Base-by-base conservation (phyloP, 2,329 filamentous ascomycete genomes). In the Albifimbria verrucaria region DNA sequence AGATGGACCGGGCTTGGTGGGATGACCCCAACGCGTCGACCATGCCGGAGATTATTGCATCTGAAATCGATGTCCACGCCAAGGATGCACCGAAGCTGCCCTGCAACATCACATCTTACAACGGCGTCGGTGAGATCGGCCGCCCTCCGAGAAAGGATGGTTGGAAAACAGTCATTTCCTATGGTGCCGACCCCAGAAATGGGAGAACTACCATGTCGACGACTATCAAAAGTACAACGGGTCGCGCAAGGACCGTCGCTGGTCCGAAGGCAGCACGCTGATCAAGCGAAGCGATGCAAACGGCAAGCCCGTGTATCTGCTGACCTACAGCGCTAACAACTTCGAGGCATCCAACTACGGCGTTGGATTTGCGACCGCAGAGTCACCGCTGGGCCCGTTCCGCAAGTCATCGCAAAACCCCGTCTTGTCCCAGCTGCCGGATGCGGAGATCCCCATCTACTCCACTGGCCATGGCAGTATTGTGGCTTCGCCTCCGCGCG, bases 331-430 rank as follows among this genome's bases (percentile, higher is more conserved):
- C 56, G 56, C 65, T 55, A 70, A 70, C 58, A 70, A 70, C 56
- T 70, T 57, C 23, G 68, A 70, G 51, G 66, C 68, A 3, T 68
- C 68, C n/a, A 69, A 69, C 49, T 71, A 71, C 20, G 68, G 68
- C 12, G 66, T 70, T 17, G 68, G 68, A 5, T 71, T 68, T 26
- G 67, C 68, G 1, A 68, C 65, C 1, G 60, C 68, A 4, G 52
- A 62, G 15, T 67, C 67, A 3, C 68, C 68, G 0, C 52, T 67
- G 15, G 68, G 68, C 0, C 68, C 68, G 1, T 71, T 71, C 48
- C 59, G 52, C 42, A 71, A 71, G 43, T 67, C 68, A 4, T 48
- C 58, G 0, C 58, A 54, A 6, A 71, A 69, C 22, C 68, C 68
- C 0, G 61, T 70, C 7, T 58, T 71, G 3, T 61, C 66, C 2